These are phyloP conservation scores for Pythium brachiatum DNA, from an alignment of 352 stramenopile species.

Conservation along the genomic window DNA sequence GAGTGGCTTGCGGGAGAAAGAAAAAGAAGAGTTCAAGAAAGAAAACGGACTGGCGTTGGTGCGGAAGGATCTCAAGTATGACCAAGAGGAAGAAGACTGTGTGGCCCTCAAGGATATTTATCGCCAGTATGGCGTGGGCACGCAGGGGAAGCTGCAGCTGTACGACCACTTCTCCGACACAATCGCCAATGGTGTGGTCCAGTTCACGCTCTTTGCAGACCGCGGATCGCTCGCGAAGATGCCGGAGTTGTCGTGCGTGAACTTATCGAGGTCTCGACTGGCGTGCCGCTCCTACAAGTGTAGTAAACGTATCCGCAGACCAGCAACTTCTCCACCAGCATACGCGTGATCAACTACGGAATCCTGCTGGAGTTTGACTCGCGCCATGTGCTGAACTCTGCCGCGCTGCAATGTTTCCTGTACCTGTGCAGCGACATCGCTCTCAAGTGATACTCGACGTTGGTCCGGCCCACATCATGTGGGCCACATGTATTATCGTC, in stretches of 20 bases:
- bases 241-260: background rate
- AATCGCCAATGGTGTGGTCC: slow-evolving; percentile 67
- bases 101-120: slow-evolving; percentile 79
- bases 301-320: slow-evolving; percentile 14
- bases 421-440: slow-evolving; percentile 7
- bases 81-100: slow-evolving; percentile 74
- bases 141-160: slow-evolving; percentile 64
- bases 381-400: too few species aligned
- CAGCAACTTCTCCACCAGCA: slow-evolving; percentile 10
- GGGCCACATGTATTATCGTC: too few species aligned
- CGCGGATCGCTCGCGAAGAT: too few species aligned
- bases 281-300: slow-evolving; percentile 18
- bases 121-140: slow-evolving; percentile 73
- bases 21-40: slow-evolving; percentile 6
- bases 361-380: background rate
- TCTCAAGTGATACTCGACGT: slow-evolving; percentile 5
- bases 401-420: slow-evolving; percentile 5
- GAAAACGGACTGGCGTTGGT: slow-evolving; percentile 17
- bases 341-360: slow-evolving; percentile 13
- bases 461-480: slow-evolving; percentile 8
- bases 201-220: too few species aligned
- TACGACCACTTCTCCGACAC: slow-evolving; percentile 77
- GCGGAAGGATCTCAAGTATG: slow-evolving; percentile 64
- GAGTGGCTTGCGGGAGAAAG: slow-evolving; percentile 39
- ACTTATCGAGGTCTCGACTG: slow-evolving; percentile 6